phyloP scores from a whole-genome alignment of 345 rosid genomes.

The Salix caprea region DNA sequence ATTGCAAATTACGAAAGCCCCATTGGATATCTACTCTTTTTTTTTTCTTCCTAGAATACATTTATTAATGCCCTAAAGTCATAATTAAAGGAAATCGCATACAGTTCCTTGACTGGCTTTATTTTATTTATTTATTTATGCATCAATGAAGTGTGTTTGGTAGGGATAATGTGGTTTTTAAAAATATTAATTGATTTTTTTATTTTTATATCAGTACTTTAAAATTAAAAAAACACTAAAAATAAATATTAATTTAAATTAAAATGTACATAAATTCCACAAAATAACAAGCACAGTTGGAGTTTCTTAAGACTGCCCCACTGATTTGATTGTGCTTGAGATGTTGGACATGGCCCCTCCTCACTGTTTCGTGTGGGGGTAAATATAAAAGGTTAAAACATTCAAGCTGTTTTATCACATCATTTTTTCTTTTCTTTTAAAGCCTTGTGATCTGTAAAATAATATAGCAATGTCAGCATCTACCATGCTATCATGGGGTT shows the following conservation, averaged over 20 bases:
- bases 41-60: background rate
- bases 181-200: too few species aligned
- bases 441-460: background rate
- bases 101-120: background rate
- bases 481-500: background rate
- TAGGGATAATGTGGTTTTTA: too few species aligned
- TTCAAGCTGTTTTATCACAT: background rate
- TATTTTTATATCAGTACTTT: too few species aligned
- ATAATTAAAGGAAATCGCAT: background rate
- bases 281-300: too few species aligned
- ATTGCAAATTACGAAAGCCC: background rate
- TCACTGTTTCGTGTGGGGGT: background rate
- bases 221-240: too few species aligned
- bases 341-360: background rate
- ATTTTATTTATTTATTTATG: too few species aligned
- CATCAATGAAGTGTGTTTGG: too few species aligned
- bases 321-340: background rate
- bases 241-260: too few species aligned
- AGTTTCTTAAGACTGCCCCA: background rate
- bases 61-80: background rate
- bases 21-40: background rate
- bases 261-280: too few species aligned
- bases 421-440: background rate
- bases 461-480: background rate
- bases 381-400: background rate